Conservation (phyloP, 2,329 filamentous ascomycete genomes). For the Neonectria faginata region DNA sequence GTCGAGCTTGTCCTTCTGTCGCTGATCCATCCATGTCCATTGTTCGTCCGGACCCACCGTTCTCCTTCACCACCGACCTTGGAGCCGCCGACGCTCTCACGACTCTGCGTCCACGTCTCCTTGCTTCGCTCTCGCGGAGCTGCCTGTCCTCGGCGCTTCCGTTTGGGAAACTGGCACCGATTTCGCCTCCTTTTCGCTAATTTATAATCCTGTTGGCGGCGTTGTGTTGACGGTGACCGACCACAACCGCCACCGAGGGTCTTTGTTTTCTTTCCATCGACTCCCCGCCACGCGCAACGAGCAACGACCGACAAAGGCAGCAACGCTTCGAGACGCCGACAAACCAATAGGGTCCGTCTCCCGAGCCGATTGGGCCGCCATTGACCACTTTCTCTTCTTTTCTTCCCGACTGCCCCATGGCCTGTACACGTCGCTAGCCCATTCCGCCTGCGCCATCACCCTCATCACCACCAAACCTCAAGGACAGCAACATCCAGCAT, state of each 20-base stretch:
- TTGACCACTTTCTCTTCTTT: conserved; percentile 17
- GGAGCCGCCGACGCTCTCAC: conserved; percentile 38
- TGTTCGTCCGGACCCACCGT: conserved; percentile 38
- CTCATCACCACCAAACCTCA: conserved; percentile 21
- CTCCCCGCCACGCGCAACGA: conserved; percentile 42
- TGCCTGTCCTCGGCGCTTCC: conserved; percentile 12
- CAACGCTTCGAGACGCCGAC: conserved; percentile 25
- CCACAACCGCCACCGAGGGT: conserved; percentile 35
- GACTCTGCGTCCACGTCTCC: conserved; percentile 21
- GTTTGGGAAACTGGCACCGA: background rate
- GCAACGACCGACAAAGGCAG: conserved; percentile 38
- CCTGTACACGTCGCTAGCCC: conserved; percentile 43
- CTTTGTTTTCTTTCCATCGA: conserved; percentile 46
- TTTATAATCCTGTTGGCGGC: conserved; percentile 37
- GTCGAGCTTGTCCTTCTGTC: conserved; percentile 34
- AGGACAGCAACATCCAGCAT: conserved; percentile 53
- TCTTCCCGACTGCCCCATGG: conserved; percentile 42
- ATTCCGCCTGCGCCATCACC: conserved; percentile 33
- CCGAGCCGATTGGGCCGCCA: conserved; percentile 19
- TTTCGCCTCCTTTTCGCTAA: conserved; percentile 34
- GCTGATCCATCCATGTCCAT: conserved; percentile 29
- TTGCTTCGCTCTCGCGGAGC: conserved; percentile 8
- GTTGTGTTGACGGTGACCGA: conserved; percentile 34
- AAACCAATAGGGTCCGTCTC: conserved; percentile 13
- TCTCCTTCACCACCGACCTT: conserved; percentile 41